Evolutionary conservation across 257 asterid species (phyloP).

Genomic region (Pogostemon cablin): DNA sequence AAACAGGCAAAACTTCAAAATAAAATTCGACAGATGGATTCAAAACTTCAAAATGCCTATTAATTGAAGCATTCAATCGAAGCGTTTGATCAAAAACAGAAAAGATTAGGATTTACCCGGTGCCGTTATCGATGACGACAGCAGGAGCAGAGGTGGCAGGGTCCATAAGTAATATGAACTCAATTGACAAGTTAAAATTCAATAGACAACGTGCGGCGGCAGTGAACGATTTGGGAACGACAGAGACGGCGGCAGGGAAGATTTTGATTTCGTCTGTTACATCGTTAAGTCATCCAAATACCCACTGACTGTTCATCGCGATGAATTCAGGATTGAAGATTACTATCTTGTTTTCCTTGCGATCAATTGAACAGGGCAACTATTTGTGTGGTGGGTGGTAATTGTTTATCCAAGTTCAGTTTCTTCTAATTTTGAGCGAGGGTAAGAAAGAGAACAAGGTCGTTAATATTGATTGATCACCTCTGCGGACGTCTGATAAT

Average conservation of each 20-base stretch:
- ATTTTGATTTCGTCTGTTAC: constrained; percentile 44
- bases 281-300: constrained; percentile 23
- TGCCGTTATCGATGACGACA: constrained; percentile 92
- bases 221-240: constrained; percentile 17
- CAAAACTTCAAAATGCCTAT: constrained; percentile 1
- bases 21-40: background rate
- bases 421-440: too few species aligned
- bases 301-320: too few species aligned
- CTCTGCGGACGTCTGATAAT: too few species aligned
- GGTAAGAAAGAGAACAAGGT: too few species aligned
- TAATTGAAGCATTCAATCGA: constrained; percentile 41
- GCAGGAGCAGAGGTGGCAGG: constrained; percentile 82
- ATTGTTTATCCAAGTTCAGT: too few species aligned
- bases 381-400: too few species aligned
- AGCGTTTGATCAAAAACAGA: constrained; percentile 20
- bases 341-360: too few species aligned
- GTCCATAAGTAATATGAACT: constrained; percentile 54
- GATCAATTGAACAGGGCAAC: too few species aligned
- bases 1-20: background rate
- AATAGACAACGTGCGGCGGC: constrained; percentile 44
- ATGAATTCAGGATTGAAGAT: too few species aligned
- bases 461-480: too few species aligned
- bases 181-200: constrained; percentile 33
- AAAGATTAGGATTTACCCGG: constrained; percentile 56
- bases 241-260: constrained; percentile 27